A percentile compares a stretch with the other conserved stretches of the same genome.
Evolutionary conservation across 306 rosid species (phyloP).

Genomic region (Mimosa bimucronata): DNA sequence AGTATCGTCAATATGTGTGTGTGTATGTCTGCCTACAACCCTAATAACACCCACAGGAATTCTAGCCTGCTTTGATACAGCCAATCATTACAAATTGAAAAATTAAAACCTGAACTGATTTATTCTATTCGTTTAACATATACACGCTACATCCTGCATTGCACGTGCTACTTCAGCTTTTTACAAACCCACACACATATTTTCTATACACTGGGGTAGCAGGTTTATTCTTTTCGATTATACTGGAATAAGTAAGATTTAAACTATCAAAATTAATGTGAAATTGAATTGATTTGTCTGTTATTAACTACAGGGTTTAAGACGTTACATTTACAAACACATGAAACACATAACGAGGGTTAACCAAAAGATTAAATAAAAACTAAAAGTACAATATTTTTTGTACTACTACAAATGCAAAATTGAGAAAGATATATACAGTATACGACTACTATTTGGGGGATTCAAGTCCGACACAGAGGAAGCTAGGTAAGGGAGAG

Average conservation of each 20-base stretch:
- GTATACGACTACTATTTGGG: not conserved
- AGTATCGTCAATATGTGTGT: not conserved
- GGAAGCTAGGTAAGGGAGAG: not conserved
- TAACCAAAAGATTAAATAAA: no score
- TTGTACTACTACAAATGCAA: no score
- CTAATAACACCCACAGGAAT: not conserved
- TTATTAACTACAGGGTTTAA: not conserved
- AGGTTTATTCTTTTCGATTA: not conserved
- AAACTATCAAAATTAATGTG: not conserved
- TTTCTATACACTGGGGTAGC: not conserved
- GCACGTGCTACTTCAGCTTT: not conserved
- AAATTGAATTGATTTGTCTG: not conserved
- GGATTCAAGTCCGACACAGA: not conserved
- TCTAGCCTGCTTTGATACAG: not conserved
- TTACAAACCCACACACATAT: no score
- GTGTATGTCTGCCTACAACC: not conserved
- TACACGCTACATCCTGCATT: not conserved
- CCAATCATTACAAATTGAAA: slow-evolving; percentile 20
- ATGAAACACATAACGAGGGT: no score
- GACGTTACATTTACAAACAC: no score
- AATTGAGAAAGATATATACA: not conserved
- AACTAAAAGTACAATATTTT: no score
- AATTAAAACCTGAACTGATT: not conserved
- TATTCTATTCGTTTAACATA: not conserved
- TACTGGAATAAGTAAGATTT: not conserved